Evolutionary conservation across 164 flowering plant genomes (phyloP).

Genomic region (Chimonanthus salicifolius): DNA sequence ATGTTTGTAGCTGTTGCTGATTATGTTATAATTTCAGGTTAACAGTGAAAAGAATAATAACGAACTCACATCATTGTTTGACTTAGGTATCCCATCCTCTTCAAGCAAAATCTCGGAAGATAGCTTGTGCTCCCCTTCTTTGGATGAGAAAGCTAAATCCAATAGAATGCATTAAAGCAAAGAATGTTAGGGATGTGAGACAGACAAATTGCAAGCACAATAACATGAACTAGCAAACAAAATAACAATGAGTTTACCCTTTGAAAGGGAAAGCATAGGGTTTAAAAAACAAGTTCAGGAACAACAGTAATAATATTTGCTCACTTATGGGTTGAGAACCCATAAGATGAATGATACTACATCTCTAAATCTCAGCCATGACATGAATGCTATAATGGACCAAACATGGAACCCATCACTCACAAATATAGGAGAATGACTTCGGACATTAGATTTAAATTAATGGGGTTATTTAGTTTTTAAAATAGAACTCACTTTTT

Average conservation of each 20-base stretch:
- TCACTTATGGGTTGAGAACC: too few relatives aligned
- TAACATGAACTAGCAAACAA: not conserved
- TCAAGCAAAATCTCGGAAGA: constrained; percentile 13
- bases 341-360: too few relatives aligned
- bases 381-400: too few relatives aligned
- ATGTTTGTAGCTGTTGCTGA: not conserved
- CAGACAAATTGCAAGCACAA: not conserved
- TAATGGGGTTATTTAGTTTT: too few relatives aligned
- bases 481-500: too few relatives aligned
- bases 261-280: too few relatives aligned
- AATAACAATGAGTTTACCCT: not conserved
- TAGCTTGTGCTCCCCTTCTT: constrained; percentile 23
- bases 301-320: too few relatives aligned
- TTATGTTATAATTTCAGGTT: not conserved
- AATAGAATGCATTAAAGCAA: not conserved
- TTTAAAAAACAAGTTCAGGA: too few relatives aligned
- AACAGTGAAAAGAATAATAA: not conserved
- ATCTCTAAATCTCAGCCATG: too few relatives aligned
- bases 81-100: constrained; percentile 20
- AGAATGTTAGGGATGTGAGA: not conserved
- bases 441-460: too few relatives aligned
- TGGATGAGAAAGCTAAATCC: constrained; percentile 26
- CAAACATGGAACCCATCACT: too few relatives aligned
- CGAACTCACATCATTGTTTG: constrained; percentile 34
- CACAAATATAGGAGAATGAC: too few relatives aligned